Conservation (phyloP, 148 eudicot species). For the Drosera capensis region DNA sequence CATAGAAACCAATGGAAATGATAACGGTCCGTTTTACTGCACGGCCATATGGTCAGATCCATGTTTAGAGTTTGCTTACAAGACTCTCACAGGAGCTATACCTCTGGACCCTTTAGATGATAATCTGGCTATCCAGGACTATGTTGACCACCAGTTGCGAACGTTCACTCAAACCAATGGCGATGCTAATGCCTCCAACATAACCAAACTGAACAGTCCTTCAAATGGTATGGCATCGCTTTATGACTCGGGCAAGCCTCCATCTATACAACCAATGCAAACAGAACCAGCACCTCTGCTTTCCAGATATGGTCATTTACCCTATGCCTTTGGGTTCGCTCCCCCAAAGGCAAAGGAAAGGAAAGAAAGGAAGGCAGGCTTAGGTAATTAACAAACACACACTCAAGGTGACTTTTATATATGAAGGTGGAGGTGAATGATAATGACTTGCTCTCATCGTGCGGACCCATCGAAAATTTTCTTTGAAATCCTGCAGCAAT, state of each 20-base stretch:
- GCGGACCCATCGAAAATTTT: no score
- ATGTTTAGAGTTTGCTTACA: conserved; percentile 67
- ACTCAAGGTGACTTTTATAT: no score
- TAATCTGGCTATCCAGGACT: conserved; percentile 26
- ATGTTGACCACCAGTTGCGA: conserved; percentile 24
- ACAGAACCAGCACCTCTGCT: conserved; percentile 7
- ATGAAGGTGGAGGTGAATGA: no score
- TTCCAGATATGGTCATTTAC: conserved; percentile 8
- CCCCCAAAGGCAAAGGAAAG: no score
- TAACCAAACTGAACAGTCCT: conserved; percentile 8
- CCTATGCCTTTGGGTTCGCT: background rate
- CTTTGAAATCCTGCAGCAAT: no score
- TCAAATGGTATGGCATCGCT: conserved; percentile 4
- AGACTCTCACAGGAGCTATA: conserved; percentile 74
- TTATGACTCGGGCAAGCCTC: background rate
- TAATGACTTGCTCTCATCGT: no score
- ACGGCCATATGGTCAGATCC: conserved; percentile 57
- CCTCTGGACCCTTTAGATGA: conserved; percentile 52
- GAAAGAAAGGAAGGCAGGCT: no score
- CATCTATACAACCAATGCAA: conserved; percentile 1
- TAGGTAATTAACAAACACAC: no score
- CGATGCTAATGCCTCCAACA: conserved; percentile 4
- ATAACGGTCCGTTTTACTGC: conserved; percentile 9
- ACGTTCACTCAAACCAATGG: conserved; percentile 11
- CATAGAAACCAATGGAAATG: background rate